A percentile compares a stretch with the other conserved stretches of the same genome.
These are phyloP conservation scores for Exophiala alcalophila DNA, from an alignment of 2,329 filamentous ascomycete species.

Conservation along the genomic window DNA sequence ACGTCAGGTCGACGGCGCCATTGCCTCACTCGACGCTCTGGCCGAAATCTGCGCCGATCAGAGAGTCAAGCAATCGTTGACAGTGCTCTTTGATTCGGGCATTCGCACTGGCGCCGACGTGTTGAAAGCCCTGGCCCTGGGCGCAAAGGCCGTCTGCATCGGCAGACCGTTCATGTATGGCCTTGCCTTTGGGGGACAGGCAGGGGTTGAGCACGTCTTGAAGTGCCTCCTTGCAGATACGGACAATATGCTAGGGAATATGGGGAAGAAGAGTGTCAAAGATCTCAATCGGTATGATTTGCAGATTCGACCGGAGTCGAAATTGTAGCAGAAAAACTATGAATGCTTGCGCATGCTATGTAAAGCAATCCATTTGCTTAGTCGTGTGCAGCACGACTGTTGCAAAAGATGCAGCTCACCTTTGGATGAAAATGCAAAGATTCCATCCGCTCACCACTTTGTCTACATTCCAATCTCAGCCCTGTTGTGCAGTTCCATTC, in stretches of 20 bases:
- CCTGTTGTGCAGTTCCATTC: too few species aligned
- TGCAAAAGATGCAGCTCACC: too few species aligned
- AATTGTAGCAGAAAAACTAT: slow-evolving; percentile 20
- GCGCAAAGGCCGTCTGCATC: slow-evolving; percentile 57
- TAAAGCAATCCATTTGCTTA: too few species aligned
- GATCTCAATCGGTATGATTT: slow-evolving; percentile 28
- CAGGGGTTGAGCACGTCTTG: slow-evolving; percentile 53
- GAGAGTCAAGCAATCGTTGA: slow-evolving; percentile 35
- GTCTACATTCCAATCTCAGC: too few species aligned
- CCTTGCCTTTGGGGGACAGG: slow-evolving; percentile 52
- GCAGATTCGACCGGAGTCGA: slow-evolving; percentile 23
- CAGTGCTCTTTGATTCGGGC: slow-evolving; percentile 53
- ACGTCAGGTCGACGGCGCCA: slow-evolving; percentile 51
- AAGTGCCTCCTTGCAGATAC: slow-evolving; percentile 50
- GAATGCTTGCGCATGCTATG: too few species aligned
- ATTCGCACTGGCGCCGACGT: slow-evolving; percentile 51
- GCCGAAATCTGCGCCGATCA: slow-evolving; percentile 58
- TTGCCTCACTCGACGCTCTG: slow-evolving; percentile 53
- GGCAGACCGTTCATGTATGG: slow-evolving; percentile 59
- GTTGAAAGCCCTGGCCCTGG: slow-evolving; percentile 53
- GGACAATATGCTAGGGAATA: slow-evolving; percentile 30
- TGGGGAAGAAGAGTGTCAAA: slow-evolving; percentile 28
- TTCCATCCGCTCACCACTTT: too few species aligned
- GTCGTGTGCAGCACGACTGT: too few species aligned
- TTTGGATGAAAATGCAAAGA: too few species aligned